phyloP scores from a whole-genome alignment of 768 basidiomycete species.

The Mycena haematopus region DNA sequence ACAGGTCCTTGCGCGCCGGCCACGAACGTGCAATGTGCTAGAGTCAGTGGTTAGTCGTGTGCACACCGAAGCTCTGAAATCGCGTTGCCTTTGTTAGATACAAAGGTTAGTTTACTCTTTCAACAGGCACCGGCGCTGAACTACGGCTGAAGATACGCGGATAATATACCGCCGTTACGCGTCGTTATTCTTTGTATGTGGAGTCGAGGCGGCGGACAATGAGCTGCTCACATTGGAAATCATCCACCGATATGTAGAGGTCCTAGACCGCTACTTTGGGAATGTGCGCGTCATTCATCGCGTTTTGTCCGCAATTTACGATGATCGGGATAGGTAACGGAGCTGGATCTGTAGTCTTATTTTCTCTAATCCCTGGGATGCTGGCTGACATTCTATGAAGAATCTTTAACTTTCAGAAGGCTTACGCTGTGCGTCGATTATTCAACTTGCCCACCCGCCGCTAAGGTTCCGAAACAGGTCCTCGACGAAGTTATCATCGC shows the following conservation, averaged over 20 bases:
- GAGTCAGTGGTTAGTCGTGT: conserved; percentile 47
- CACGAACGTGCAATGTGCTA: conserved; percentile 94
- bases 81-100: conserved; percentile 46
- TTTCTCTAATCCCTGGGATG: not conserved
- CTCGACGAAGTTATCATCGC: conserved; percentile 93
- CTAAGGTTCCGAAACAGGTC: conserved; percentile 52
- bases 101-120: conserved; percentile 66
- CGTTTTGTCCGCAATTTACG: conserved; percentile 49
- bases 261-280: conserved; percentile 85
- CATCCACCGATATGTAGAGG: conserved; percentile 93
- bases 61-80: conserved; percentile 3
- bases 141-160: conserved; percentile 47
- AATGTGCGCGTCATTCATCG: conserved; percentile 60
- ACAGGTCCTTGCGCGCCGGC: conserved; percentile 85
- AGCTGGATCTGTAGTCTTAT: conserved; percentile 78
- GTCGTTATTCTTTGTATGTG: conserved; percentile 93
- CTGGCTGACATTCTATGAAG: conserved; percentile 44
- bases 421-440: conserved; percentile 68
- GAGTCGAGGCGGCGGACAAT: conserved; percentile 84
- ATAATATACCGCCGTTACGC: conserved; percentile 96
- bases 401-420: conserved; percentile 98
- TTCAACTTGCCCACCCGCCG: not conserved
- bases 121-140: not conserved
- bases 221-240: conserved; percentile 92
- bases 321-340: conserved; percentile 70